phyloP scores from a whole-genome alignment of 176 grass and related monocot species.

The Musa itinerans region DNA sequence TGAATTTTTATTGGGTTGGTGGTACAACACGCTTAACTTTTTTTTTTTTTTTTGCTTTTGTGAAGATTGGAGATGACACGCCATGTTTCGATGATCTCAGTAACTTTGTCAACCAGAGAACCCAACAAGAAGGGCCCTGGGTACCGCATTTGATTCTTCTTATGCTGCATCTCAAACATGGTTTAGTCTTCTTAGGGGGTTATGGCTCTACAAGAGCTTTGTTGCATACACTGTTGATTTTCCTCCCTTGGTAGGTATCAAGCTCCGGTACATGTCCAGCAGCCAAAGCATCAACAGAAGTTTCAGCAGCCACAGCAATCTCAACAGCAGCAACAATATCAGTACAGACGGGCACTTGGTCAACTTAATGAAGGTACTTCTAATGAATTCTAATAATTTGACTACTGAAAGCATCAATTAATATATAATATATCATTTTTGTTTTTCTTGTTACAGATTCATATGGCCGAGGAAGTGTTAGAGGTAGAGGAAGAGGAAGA shows the following conservation, averaged over 20 bases:
- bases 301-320: conserved; percentile 63
- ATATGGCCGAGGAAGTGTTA: conserved; percentile 41
- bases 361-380: conserved; percentile 18
- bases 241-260: conserved; percentile 51
- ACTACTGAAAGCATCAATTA: background rate
- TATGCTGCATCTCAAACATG: background rate
- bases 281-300: conserved; percentile 49
- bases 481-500: conserved; percentile 20
- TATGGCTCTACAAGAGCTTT: background rate
- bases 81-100: conserved; percentile 96
- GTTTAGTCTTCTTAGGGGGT: background rate
- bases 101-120: conserved; percentile 80
- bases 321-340: conserved; percentile 51
- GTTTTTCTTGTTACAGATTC: conserved; percentile 41
- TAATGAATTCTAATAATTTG: background rate
- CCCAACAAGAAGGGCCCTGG: conserved; percentile 56
- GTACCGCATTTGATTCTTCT: conserved; percentile 34
- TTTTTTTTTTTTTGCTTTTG: background rate
- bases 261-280: conserved; percentile 59
- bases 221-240: background rate
- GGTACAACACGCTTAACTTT: background rate
- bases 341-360: conserved; percentile 42
- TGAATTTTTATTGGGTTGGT: too few relatives aligned
- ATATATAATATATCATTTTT: background rate
- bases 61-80: conserved; percentile 90